These are phyloP conservation scores for Sporisorium exsertum DNA, from an alignment of 1,284 basidiomycete species.

Conservation along the genomic window DNA sequence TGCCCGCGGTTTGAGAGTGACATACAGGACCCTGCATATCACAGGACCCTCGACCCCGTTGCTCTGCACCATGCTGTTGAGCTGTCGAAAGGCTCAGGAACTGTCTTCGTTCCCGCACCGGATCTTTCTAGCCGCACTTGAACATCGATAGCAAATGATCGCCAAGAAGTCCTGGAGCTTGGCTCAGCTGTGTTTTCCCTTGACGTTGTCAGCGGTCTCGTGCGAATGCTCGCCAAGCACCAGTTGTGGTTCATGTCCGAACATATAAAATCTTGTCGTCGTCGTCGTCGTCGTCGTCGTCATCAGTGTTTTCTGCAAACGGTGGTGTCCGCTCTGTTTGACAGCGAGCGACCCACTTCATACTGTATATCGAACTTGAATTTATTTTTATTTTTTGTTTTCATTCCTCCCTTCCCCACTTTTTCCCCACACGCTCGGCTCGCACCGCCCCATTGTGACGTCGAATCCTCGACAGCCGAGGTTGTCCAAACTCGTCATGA, in stretches of 20 bases:
- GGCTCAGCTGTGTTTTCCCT: neutral
- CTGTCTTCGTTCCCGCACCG: neutral
- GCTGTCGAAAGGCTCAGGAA: neutral
- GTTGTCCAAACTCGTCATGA: neutral
- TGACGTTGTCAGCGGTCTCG: neutral
- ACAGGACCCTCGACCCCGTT: neutral
- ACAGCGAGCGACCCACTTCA: too few species aligned
- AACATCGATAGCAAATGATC: too few species aligned
- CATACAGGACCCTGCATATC: neutral
- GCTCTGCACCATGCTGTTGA: neutral
- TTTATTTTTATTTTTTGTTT: neutral
- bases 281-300: too few species aligned
- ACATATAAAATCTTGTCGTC: neutral
- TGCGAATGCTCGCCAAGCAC: neutral
- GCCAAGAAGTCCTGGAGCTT: neutral
- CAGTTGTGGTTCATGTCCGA: neutral
- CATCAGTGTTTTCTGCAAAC: too few species aligned
- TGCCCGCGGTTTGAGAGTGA: neutral
- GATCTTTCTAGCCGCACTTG: neutral
- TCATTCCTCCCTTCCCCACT: neutral
- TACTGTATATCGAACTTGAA: neutral
- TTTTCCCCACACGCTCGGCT: neutral
- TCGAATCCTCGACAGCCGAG: slow-evolving; percentile 5
- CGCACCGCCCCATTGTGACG: neutral
- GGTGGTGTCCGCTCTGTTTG: too few species aligned